Evolutionary conservation across 331 rosid genomes (phyloP), one percentile per base, ranked within the genome.

Genomic region (Malus hybrid): DNA sequence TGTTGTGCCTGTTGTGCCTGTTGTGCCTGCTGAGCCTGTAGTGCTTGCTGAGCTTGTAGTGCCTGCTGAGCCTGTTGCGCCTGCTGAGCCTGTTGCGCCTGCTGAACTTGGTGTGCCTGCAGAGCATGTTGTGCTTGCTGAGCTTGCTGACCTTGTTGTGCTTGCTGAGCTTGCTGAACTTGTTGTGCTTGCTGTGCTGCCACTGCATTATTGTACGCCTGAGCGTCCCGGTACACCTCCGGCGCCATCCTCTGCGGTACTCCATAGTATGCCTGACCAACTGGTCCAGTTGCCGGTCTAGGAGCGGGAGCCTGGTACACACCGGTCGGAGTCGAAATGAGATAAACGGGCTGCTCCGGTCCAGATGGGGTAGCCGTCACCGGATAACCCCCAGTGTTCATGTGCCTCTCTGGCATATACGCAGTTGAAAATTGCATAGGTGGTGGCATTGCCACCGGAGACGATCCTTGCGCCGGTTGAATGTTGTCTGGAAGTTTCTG

Each of bases 311-410:
- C 91, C 66, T 93, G 98, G 64, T 77, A 88, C 4, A 90, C 66
- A 6, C 94, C 97, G 0, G 83, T 67, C 3, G 87, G 87, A 1
- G 94, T 88, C 36, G 78, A 85, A 67, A 93, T 76, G 66, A 90
- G 69, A 82, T 88, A 93, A 56, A 93, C 83, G 20, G 87, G 93
- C 48, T 78, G 93, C 61, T 88, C 90, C n/a, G 81, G 31, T 24
- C 88, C 86, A 5, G 79, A 28, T 2, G 76, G 71, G 59, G 83
- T 56, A 36, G 74, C 76, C 6, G 77, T 61, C 33, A 87, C 6
- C 54, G 88, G 67, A 65, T 83, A 88, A 65, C 81, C 88, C 10
- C 87, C 68, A 13, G 81, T 60, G 57, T 67, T 79, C 79, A 83
- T 78, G 6, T 87, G 90, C 67, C 87, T 69, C 24, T 87, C 95